Base-by-base conservation (phyloP, 495 filamentous ascomycete genomes). In the Aspergillus affinis region DNA sequence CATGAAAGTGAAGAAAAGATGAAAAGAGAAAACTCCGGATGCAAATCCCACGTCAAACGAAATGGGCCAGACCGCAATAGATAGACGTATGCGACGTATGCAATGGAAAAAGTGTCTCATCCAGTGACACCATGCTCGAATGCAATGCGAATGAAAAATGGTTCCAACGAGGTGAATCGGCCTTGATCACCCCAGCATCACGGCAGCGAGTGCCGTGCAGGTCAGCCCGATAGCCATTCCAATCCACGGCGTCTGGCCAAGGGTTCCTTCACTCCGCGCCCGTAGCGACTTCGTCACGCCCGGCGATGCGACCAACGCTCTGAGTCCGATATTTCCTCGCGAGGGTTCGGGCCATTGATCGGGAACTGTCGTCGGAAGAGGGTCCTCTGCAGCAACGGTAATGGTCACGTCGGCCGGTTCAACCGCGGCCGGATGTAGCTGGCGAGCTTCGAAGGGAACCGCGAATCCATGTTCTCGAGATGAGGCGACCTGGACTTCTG, bases 241-340 rank as follows among this genome's bases (percentile, higher is more conserved):
- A 53, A 78, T 77, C 78, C 78, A 80, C 30, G 78, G 78, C 0
- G 78, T 75, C 58, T 80, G 76, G 21, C 78, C 78, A 0, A 80
- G 65, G 10, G 72, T 74, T 27, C 78, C 78, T 60, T 80, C 78
- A 57, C 75, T 80, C 59, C 77, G 68, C 44, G 69, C 74, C 54
- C 68, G 69, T 46, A 75, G 69, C 10, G 72, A 55, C 48, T 66
- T 66, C 32, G 61, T 66, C 17, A 61, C 32, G 17, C 61, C 60
- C 21, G 62, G 46, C 1, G 65, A 54, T 19, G 62, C 50, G n/a
- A 58, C 66, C n/a, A 67, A 57, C 20, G 62, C 61, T 49, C 66
- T 63, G 30, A 70, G 48, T 6, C 64, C 64, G 41, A 65, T 65
- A 3, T 56, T 54, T 6, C 57, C 59, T 12, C 51, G 64, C 6